These are phyloP conservation scores for Chlorella sorokiniana DNA, from an alignment of 139 green algal genomes.

Conservation along the genomic window DNA sequence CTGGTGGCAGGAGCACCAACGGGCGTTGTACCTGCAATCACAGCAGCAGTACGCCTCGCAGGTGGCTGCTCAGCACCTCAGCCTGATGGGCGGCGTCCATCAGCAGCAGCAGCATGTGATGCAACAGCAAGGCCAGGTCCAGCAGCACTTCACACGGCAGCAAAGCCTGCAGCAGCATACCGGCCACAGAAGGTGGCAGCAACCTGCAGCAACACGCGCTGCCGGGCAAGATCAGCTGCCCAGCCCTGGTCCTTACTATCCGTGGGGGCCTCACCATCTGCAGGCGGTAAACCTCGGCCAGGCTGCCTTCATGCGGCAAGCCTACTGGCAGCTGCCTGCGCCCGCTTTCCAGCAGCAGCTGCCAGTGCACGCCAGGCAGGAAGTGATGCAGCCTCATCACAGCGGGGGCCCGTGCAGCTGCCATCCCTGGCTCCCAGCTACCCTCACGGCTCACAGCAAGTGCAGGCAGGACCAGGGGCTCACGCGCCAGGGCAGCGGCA, in stretches of 20 bases:
- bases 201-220: background rate
- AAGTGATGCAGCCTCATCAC: no score
- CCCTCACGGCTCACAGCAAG: no score
- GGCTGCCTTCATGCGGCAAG: background rate
- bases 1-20: slow-evolving; percentile 1
- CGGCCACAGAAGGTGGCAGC: slow-evolving; percentile 3
- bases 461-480: no score
- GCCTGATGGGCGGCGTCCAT: no score
- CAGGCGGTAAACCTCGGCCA: no score
- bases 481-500: no score
- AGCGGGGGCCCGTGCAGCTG: no score
- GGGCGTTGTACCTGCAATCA: background rate
- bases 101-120: background rate
- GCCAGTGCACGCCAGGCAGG: background rate
- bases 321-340: slow-evolving; percentile 1
- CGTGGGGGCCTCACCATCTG: no score
- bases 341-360: background rate
- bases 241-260: no score
- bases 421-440: no score
- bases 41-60: background rate
- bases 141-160: background rate
- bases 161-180: slow-evolving; percentile 3
- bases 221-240: background rate
- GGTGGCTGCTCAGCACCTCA: background rate
- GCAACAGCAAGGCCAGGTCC: background rate